These are phyloP conservation scores for Paraphoma sp. DNA, from an alignment of 2,329 filamentous ascomycete species.

Conservation along the genomic window DNA sequence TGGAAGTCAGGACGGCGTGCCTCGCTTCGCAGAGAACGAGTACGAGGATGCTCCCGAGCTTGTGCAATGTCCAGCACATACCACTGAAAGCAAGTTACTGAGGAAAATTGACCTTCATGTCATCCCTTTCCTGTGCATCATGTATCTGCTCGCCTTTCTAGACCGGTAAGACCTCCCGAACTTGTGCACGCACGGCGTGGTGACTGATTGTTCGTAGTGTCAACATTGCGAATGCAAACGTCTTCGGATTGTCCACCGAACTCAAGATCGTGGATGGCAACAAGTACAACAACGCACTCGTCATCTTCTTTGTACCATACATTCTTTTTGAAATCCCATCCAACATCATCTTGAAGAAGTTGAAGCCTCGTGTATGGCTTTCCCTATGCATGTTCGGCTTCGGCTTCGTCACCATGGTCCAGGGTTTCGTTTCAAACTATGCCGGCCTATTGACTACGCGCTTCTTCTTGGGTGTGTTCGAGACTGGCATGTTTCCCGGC, in stretches of 20 bases:
- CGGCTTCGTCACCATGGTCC: slow-evolving; percentile 68
- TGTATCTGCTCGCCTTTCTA: slow-evolving; percentile 59
- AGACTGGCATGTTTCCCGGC: slow-evolving; percentile 61
- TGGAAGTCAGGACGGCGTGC: slow-evolving; percentile 18
- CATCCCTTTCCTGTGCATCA: slow-evolving; percentile 57
- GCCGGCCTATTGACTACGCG: slow-evolving; percentile 74
- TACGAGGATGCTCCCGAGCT: slow-evolving; percentile 49
- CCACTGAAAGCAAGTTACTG: slow-evolving; percentile 56
- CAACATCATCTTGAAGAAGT: slow-evolving; percentile 59
- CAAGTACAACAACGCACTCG: slow-evolving; percentile 58
- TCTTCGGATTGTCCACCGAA: slow-evolving; percentile 57
- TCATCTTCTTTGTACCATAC: slow-evolving; percentile 63
- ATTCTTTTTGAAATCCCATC: slow-evolving; percentile 62
- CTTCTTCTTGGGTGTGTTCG: slow-evolving; percentile 78
- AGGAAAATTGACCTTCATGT: slow-evolving; percentile 56
- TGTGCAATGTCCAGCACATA: slow-evolving; percentile 55
- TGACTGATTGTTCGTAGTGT: slow-evolving; percentile 41
- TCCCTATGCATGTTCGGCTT: slow-evolving; percentile 85
- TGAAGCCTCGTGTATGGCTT: slow-evolving; percentile 64
- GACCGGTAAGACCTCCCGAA: slow-evolving; percentile 43
- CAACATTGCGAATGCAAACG: slow-evolving; percentile 62
- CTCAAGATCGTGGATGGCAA: slow-evolving; percentile 51
- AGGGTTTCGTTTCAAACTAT: slow-evolving; percentile 81
- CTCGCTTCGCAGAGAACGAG: slow-evolving; percentile 37
- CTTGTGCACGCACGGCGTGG: not conserved